Conservation (phyloP, 2,329 filamentous ascomycete genomes). For the Falciphora oryzae region DNA sequence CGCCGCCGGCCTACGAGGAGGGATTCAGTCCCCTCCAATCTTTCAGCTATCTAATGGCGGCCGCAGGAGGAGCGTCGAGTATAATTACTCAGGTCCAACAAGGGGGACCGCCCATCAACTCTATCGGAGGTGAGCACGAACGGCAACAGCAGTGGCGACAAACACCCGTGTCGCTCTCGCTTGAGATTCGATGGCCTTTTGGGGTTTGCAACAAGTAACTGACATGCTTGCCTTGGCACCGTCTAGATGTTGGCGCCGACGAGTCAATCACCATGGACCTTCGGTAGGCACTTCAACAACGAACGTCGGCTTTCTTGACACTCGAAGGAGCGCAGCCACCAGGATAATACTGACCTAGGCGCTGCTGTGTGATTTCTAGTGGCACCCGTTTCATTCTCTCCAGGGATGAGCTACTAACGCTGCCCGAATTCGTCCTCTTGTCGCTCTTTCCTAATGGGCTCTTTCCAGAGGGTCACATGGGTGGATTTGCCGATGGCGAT, state of each 20-base stretch:
- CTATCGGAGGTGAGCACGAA: constrained; percentile 65
- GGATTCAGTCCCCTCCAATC: constrained; percentile 85
- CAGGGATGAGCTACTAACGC: constrained; percentile 86
- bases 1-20: constrained; percentile 93
- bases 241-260: constrained; percentile 71
- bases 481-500: constrained; percentile 85
- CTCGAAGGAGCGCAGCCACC: neutral
- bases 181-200: constrained; percentile 5
- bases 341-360: neutral
- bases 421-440: constrained; percentile 93
- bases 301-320: neutral
- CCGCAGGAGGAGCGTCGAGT: constrained; percentile 92
- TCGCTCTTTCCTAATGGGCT: constrained; percentile 99
- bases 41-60: constrained; percentile 97
- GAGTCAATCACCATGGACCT: constrained; percentile 94
- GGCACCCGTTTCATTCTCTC: constrained; percentile 92
- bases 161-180: neutral
- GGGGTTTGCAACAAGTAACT: constrained; percentile 5
- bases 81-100: constrained; percentile 99
- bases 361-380: constrained; percentile 39
- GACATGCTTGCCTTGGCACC: constrained; percentile 15
- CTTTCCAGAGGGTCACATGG: constrained; percentile 93
- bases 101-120: constrained; percentile 81
- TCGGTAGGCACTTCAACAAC: constrained; percentile 52
- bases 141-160: neutral